Base-by-base conservation (phyloP, 805 yeast species). In the Cyberlindnera suaveolens region DNA sequence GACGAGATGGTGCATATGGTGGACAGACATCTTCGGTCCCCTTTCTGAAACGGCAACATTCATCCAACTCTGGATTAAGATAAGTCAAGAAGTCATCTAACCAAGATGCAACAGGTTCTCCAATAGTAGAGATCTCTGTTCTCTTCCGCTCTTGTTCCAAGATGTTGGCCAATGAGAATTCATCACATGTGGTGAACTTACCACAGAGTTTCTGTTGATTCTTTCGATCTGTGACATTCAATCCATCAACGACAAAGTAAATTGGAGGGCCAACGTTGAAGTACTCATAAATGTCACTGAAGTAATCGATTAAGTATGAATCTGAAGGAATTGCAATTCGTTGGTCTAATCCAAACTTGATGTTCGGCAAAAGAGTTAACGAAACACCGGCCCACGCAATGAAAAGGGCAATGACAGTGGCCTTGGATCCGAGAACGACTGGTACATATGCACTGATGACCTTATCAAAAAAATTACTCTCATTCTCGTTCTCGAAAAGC, bases 261-360 rank as follows among this genome's bases (percentile, higher is more conserved):
- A 86, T 73, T 0, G 99, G 99, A 1, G 99, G 96, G 0, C 98
- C 99, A 7, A 85, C 85, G 46, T 83, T 81, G 47, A 91, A 68
- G 57, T 80, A 85, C 2, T 71, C 63, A 58, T 82, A 85, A 3
- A 89, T 69, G 42, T 90, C 87, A 50, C 82, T 68, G 65, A 86
- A 91, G 61, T 91, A 93, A 41, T 78, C 74, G 32, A 89, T 80
- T 56, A 93, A 63, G 56, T 89, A 87, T 0, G 97, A 90, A 42
- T 76, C 89, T 2, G 71, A 64, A 0, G 98, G 98, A 13, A 91
- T 74, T 0, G 97, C 98, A 34, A 83, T 67, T 42, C 95, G 72
- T 63, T 91, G 98, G 58, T 91, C 98, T 18, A 93, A 72, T 0
- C 98, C 99, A 34, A 85, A 69, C 46, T 80, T 61, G 30, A 91